These are phyloP conservation scores for Coniferiporia weirii DNA, from an alignment of 1,284 basidiomycete species.

Conservation along the genomic window DNA sequence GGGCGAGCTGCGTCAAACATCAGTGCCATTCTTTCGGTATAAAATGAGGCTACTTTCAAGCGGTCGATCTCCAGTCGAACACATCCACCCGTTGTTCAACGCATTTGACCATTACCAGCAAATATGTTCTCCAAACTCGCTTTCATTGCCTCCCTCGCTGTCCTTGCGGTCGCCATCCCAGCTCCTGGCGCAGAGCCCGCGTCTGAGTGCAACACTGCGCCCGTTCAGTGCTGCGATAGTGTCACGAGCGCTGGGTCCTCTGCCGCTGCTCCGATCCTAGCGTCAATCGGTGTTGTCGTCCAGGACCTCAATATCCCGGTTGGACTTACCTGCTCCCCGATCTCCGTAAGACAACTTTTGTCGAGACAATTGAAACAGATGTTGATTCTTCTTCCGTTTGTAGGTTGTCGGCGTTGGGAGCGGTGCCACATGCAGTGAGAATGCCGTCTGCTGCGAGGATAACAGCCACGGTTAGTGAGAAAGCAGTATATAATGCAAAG, in stretches of 20 bases:
- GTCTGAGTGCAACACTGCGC: slow-evolving; percentile 14
- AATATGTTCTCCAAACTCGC: slow-evolving; percentile 18
- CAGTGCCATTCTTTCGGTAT: background rate
- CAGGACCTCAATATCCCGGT: slow-evolving; percentile 3
- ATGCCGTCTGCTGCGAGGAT: slow-evolving; percentile 16
- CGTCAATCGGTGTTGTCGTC: slow-evolving; percentile 6
- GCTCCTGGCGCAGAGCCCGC: background rate
- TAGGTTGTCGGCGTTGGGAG: slow-evolving; percentile 10
- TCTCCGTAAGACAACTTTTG: slow-evolving; percentile 5
- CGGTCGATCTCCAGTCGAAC: background rate
- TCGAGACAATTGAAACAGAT: background rate
- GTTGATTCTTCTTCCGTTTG: background rate
- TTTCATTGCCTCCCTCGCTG: slow-evolving; percentile 16
- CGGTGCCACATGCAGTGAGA: background rate
- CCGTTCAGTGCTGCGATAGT: slow-evolving; percentile 17
- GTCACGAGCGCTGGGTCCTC: slow-evolving; percentile 7
- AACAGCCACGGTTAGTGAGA: slow-evolving; percentile 13
- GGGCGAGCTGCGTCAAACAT: background rate
- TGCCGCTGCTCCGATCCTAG: background rate
- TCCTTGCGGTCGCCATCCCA: slow-evolving; percentile 18
- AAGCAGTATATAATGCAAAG: background rate
- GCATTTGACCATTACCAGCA: background rate
- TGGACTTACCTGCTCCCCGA: slow-evolving; percentile 14
- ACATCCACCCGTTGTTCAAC: background rate
- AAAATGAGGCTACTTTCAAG: background rate